Evolutionary conservation across 176 grass and related monocot genomes (phyloP), one percentile per base, ranked within the genome.

Genomic region (Elymus sibiricus): DNA sequence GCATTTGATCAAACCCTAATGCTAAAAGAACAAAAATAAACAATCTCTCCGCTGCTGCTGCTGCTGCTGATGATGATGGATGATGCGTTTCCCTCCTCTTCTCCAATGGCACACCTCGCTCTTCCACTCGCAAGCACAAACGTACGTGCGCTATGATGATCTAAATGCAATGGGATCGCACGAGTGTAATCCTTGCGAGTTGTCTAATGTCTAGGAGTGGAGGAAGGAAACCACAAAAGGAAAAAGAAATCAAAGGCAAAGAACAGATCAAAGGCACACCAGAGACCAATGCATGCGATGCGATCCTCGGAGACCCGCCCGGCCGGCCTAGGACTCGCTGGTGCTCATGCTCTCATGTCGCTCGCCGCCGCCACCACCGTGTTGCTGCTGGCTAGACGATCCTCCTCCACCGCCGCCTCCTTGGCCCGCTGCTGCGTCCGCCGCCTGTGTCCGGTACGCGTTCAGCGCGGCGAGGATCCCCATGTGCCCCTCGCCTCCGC

Each of bases 281-380:
- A 64, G 59, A 84, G 74, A 86, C 55, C 88, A 86, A 88, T 87
- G 88, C 88, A 92, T 86, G 82, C 76, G 87, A 11, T 74, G 42
- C 25, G 53, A 82, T 79, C 86, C 82, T 55, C 78, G 49, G 60
- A 72, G 64, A 26, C 43, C 84, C 43, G 19, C 43, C 84, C 60
- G 51, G 60, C 19, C 47, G 26, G 35, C 82, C 92, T 96, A 99
- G 47, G 92, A 96, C 60, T 96, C 94, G 86, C 90, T 96, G 39
- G 91, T 94, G 92, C 87, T 99, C 90, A 96, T 93, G 83, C 88
- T 99, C 89, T 96, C 92, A 58, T 99, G 92, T 76, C 92, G 92
- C n/a, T 94, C 90, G 76, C 80, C 77, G 19, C 85, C 79, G 0
- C 92, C 83, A 2, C 82, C 70, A 39, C 76, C 78, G 3, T 90